Evolutionary conservation across 1,284 basidiomycete genomes (phyloP).

Genomic region (Fomitopsis schrenkii): DNA sequence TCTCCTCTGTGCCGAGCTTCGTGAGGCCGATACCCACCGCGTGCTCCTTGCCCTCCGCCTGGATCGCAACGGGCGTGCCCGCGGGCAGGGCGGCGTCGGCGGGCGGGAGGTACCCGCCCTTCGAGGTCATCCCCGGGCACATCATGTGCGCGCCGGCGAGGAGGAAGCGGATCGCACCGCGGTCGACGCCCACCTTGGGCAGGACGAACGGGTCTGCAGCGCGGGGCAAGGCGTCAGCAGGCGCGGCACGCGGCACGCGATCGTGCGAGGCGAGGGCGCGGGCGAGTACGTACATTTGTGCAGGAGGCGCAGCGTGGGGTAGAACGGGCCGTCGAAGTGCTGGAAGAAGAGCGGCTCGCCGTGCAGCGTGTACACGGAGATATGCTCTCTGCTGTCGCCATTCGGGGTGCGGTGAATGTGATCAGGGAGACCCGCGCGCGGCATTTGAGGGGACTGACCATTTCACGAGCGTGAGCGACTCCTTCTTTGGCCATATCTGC

Average conservation of each 20-base stretch:
- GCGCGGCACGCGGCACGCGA: not conserved
- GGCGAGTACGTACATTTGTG: conserved; percentile 76
- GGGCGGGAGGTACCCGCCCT: conserved; percentile 86
- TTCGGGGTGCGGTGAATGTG: conserved; percentile 4
- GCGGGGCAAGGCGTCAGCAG: not conserved
- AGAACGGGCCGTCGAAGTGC: conserved; percentile 92
- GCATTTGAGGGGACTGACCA: conserved; percentile 60
- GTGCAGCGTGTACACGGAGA: conserved; percentile 89
- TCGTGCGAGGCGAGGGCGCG: not conserved
- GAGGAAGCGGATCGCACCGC: conserved; percentile 97
- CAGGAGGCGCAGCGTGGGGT: conserved; percentile 83
- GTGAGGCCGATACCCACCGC: conserved; percentile 87
- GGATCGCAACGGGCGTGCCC: conserved; percentile 79
- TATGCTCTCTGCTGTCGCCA: conserved; percentile 82
- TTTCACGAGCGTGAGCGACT: conserved; percentile 88
- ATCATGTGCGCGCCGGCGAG: conserved; percentile 94
- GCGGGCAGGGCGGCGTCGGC: conserved; percentile 64
- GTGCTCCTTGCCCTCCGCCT: conserved; percentile 95
- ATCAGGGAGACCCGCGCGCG: conserved; percentile 8
- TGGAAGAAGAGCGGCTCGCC: conserved; percentile 93
- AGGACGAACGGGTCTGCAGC: conserved; percentile 82
- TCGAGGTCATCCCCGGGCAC: conserved; percentile 93
- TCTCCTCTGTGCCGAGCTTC: conserved; percentile 85
- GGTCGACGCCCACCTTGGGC: conserved; percentile 87
- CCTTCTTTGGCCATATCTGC: conserved; percentile 98